Percentiles rank a stretch among this genome's conserved stretches.
These are phyloP conservation scores for Xylaria sp. DNA, from an alignment of 2,329 filamentous ascomycete genomes.

Conservation along the genomic window DNA sequence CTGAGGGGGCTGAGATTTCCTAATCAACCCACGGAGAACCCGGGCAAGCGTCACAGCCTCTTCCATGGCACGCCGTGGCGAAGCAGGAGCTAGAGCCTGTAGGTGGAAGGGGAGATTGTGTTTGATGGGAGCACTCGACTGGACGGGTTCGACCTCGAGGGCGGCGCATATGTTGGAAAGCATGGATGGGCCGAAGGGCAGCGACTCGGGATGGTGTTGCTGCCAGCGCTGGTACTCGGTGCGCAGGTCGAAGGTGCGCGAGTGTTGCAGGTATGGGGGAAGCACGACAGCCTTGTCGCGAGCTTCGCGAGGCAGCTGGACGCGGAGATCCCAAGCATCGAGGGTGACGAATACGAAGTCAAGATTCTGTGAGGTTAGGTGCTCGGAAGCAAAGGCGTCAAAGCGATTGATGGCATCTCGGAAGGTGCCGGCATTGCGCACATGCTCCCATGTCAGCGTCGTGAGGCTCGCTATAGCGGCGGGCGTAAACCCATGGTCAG, in stretches of 20 bases:
- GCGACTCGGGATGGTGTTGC: conserved; percentile 95
- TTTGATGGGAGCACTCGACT: conserved; percentile 97
- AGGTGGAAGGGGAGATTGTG: conserved; percentile 98
- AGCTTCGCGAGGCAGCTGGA: conserved; percentile 96
- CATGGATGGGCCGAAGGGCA: conserved; percentile 95
- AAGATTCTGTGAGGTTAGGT: conserved; percentile 87
- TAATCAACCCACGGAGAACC: conserved; percentile 89
- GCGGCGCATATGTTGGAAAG: conserved; percentile 98
- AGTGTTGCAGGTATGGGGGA: conserved; percentile 96
- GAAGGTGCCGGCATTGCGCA: conserved; percentile 96
- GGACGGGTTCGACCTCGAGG: conserved; percentile 96
- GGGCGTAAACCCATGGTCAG: conserved; percentile 32
- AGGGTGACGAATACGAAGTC: conserved; percentile 99
- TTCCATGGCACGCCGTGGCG: conserved; percentile 95
- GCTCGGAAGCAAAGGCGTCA: conserved; percentile 91
- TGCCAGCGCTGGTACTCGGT: conserved; percentile 99
- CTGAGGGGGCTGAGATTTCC: conserved; percentile 93
- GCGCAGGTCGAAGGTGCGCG: conserved; percentile 93
- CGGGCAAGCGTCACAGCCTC: conserved; percentile 94
- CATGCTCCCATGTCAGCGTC: conserved; percentile 98
- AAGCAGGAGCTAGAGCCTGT: conserved; percentile 93
- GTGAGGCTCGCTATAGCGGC: conserved; percentile 83
- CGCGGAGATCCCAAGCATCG: conserved; percentile 97
- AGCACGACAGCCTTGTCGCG: conserved; percentile 98
- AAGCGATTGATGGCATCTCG: conserved; percentile 96